These are phyloP conservation scores for Melastoma candidum DNA, from an alignment of 441 rosid genomes.

Conservation along the genomic window DNA sequence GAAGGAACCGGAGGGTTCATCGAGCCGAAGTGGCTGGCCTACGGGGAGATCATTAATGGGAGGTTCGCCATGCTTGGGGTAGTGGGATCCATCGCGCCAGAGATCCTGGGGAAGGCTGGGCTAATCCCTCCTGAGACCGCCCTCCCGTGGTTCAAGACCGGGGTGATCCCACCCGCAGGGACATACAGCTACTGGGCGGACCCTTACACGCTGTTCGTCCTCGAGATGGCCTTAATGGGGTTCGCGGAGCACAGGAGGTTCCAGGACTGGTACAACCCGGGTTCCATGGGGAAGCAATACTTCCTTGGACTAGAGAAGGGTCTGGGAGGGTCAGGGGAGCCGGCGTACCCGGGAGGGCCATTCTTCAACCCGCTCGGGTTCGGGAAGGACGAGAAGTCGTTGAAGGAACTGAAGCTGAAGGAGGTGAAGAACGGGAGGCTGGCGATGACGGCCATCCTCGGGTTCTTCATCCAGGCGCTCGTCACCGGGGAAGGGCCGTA, in stretches of 20 bases:
- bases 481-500: too few species aligned
- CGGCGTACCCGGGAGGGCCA: conserved; percentile 90
- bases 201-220: conserved; percentile 64
- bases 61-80: conserved; percentile 83
- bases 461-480: too few species aligned
- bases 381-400: conserved; percentile 76
- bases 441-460: conserved; percentile 38
- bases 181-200: conserved; percentile 95
- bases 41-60: too few species aligned
- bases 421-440: conserved; percentile 90
- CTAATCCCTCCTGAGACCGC: conserved; percentile 78
- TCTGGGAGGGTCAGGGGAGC: conserved; percentile 75
- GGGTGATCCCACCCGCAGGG: conserved; percentile 92
- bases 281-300: conserved; percentile 86
- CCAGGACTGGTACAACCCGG: conserved; percentile 88
- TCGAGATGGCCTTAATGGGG: conserved; percentile 93
- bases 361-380: conserved; percentile 88
- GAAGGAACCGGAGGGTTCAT: conserved; percentile 95
- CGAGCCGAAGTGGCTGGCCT: conserved; percentile 92
- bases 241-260: conserved; percentile 94
- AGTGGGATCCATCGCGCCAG: conserved; percentile 76
- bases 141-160: conserved; percentile 90
- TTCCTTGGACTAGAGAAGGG: conserved; percentile 81
- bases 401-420: conserved; percentile 87
- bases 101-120: conserved; percentile 76